These are phyloP conservation scores for Staphylotrichum tortipilum DNA, from an alignment of 495 filamentous ascomycete genomes.

Conservation along the genomic window DNA sequence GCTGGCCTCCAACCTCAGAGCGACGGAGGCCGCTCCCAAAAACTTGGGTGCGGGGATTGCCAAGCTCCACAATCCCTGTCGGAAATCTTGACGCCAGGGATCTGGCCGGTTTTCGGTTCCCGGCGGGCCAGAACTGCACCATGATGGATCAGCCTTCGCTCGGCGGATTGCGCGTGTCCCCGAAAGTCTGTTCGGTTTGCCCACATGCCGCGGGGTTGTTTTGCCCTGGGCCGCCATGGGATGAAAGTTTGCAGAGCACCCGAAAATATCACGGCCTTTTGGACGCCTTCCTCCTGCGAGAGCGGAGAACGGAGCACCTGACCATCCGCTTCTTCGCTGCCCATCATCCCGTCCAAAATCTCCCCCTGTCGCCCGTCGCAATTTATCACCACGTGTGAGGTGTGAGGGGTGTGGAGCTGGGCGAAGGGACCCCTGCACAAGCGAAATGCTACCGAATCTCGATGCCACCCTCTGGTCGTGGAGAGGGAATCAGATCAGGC, in stretches of 20 bases:
- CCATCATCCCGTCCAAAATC: not conserved
- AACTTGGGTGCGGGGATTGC: not conserved
- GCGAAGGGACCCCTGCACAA: not conserved
- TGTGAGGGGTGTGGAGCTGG: not conserved
- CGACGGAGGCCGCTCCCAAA: no score
- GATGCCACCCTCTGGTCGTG: not conserved
- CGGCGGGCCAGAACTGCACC: constrained; percentile 3
- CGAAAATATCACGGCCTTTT: no score
- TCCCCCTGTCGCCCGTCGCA: not conserved
- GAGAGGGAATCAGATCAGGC: no score
- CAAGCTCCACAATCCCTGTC: constrained; percentile 8
- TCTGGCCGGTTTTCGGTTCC: not conserved
- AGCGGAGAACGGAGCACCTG: no score
- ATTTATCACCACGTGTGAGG: not conserved
- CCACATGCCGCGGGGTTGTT: no score
- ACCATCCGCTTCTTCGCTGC: not conserved
- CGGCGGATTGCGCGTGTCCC: no score
- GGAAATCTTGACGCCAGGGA: constrained; percentile 5
- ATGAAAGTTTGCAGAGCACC: no score
- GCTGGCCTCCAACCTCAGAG: no score
- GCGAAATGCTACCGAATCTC: not conserved
- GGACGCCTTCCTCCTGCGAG: no score
- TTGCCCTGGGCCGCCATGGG: no score
- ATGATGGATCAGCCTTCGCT: no score
- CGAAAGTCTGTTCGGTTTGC: no score